A percentile compares a stretch with the other conserved stretches of the same genome.
Evolutionary conservation across 108 stramenopile genomes (phyloP).

Genomic region (Nitzschia putrida): DNA sequence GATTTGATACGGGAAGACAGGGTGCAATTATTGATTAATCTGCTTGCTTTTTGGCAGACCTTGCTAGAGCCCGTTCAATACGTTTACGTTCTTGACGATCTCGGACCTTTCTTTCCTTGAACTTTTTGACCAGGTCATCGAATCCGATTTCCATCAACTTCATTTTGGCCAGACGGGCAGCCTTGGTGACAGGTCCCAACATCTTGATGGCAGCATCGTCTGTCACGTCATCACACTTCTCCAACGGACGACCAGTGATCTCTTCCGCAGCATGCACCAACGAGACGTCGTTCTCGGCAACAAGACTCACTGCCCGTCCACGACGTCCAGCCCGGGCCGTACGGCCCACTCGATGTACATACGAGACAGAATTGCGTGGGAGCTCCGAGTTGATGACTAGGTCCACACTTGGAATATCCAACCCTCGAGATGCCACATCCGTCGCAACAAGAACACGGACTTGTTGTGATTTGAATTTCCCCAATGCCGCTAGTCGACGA

Average conservation of each 20-base stretch:
- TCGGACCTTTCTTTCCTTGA: slow-evolving; percentile 76
- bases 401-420: slow-evolving; percentile 97
- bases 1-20: not conserved
- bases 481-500: slow-evolving; percentile 88
- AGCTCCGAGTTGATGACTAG: slow-evolving; percentile 96
- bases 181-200: slow-evolving; percentile 87
- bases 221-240: slow-evolving; percentile 77
- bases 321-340: slow-evolving; percentile 97
- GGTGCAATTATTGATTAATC: not conserved
- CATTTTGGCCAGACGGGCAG: slow-evolving; percentile 83
- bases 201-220: slow-evolving; percentile 80
- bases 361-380: slow-evolving; percentile 90
- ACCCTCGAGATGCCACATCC: slow-evolving; percentile 94
- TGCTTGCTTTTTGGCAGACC: slow-evolving; percentile 22
- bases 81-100: slow-evolving; percentile 79
- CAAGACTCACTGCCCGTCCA: slow-evolving; percentile 93
- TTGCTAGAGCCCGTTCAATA: slow-evolving; percentile 54
- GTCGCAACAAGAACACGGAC: slow-evolving; percentile 95
- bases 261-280: slow-evolving; percentile 84
- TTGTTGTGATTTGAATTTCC: slow-evolving; percentile 85
- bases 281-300: slow-evolving; percentile 81
- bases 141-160: slow-evolving; percentile 90
- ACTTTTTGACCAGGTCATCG: slow-evolving; percentile 86
- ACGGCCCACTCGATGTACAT: slow-evolving; percentile 96
- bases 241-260: slow-evolving; percentile 68